A percentile compares a stretch with the other conserved stretches of the same genome.
phyloP scores from a whole-genome alignment of 768 basidiomycete species.

The Suillus discolor region DNA sequence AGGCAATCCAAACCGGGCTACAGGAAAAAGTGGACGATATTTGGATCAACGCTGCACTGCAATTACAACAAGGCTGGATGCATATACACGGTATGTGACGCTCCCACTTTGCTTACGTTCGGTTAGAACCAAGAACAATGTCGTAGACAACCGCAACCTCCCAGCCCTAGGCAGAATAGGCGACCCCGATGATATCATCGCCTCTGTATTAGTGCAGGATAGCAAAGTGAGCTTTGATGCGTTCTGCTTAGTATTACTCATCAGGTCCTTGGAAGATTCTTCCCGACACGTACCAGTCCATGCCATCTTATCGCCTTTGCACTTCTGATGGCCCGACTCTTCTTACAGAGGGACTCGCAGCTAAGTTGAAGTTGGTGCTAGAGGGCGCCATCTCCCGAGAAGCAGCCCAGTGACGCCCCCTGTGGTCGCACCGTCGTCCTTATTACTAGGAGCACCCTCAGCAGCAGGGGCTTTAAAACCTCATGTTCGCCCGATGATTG shows the following conservation, averaged over 20 bases:
- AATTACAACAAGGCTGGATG: constrained; percentile 82
- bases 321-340: constrained; percentile 72
- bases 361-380: constrained; percentile 46
- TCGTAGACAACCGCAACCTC: constrained; percentile 68
- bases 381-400: constrained; percentile 36
- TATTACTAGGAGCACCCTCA: not conserved
- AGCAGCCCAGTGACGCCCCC: constrained; percentile 6
- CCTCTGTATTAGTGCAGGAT: constrained; percentile 68
- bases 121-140: not conserved
- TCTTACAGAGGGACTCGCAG: constrained; percentile 67
- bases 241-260: constrained; percentile 3
- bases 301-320: constrained; percentile 83
- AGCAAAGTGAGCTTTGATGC: constrained; percentile 50
- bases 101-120: not conserved
- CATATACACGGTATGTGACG: constrained; percentile 62
- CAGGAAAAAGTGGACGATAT: constrained; percentile 63
- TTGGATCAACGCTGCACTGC: constrained; percentile 63
- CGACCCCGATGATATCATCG: constrained; percentile 84
- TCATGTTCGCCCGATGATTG: not conserved
- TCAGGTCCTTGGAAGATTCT: constrained; percentile 47
- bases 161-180: constrained; percentile 77
- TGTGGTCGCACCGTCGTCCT: too few relatives aligned
- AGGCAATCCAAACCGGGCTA: constrained; percentile 56
- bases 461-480: not conserved
- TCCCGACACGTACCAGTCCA: constrained; percentile 75